A percentile compares a stretch with the other conserved stretches of the same genome.
These are phyloP conservation scores for Acaromyces ingoldii DNA, from an alignment of 1,284 basidiomycete species.

Conservation along the genomic window DNA sequence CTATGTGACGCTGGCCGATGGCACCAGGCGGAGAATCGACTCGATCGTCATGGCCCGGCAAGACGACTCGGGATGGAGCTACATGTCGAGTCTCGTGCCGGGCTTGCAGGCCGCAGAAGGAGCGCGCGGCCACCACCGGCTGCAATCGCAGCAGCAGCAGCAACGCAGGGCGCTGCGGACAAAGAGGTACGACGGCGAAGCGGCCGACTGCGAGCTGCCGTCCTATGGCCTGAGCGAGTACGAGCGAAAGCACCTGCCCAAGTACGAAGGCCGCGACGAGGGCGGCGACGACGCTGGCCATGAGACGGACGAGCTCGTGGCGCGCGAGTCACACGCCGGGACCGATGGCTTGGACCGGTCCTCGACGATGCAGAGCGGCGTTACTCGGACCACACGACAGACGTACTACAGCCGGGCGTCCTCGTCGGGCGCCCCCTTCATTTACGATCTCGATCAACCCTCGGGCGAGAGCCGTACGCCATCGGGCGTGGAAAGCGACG, in stretches of 20 bases:
- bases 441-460: no score
- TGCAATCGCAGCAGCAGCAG: not conserved
- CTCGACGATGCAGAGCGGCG: no score
- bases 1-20: not conserved
- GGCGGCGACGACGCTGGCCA: no score
- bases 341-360: no score
- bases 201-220: not conserved
- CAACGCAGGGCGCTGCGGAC: not conserved
- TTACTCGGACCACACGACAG: no score
- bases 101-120: not conserved
- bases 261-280: conserved; percentile 6
- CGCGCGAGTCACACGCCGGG: no score
- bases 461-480: no score
- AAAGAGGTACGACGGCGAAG: not conserved
- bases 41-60: not conserved
- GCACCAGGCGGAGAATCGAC: no score
- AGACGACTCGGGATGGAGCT: conserved; percentile 2
- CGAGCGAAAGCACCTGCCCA: not conserved
- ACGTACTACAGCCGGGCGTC: no score
- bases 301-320: no score
- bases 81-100: conserved; percentile 3
- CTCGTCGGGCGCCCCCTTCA: no score
- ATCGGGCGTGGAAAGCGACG: no score
- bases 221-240: conserved; percentile 3
- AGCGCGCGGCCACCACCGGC: not conserved